Conservation (phyloP, 2,329 filamentous ascomycete species). For the Claviceps sp. region DNA sequence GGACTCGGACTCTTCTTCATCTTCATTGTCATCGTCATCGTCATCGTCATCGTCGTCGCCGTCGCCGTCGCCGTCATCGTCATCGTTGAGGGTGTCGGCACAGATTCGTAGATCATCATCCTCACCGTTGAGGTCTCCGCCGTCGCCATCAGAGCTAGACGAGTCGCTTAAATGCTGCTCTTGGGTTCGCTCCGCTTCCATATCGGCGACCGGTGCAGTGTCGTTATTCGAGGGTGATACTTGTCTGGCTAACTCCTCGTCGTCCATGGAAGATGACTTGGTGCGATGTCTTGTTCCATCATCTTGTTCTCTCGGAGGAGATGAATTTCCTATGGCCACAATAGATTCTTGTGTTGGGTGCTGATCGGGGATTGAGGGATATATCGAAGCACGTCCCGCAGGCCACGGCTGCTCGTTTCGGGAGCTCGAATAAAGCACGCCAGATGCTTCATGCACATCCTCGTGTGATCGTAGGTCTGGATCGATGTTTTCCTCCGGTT, state of each 20-base stretch:
- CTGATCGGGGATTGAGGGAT: not conserved
- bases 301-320: not conserved
- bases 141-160: conserved; percentile 10
- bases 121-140: conserved; percentile 17
- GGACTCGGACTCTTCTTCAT: conserved; percentile 7
- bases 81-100: conserved; percentile 11
- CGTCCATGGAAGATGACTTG: not conserved
- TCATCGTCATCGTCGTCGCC: conserved; percentile 22
- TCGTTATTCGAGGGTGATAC: not conserved
- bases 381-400: not conserved
- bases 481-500: conserved; percentile 6
- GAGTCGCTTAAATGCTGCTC: conserved; percentile 6
- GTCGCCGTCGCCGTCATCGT: conserved; percentile 12
- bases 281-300: not conserved
- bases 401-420: not conserved
- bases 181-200: not conserved
- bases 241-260: not conserved
- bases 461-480: conserved; percentile 7
- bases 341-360: not conserved
- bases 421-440: not conserved
- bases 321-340: conserved; percentile 1
- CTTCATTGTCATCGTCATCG: conserved; percentile 17
- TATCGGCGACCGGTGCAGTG: not conserved
- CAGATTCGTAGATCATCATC: conserved; percentile 23
- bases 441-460: not conserved